phyloP scores from a whole-genome alignment of 345 rosid genomes.

The Capsella bursapastoris region DNA sequence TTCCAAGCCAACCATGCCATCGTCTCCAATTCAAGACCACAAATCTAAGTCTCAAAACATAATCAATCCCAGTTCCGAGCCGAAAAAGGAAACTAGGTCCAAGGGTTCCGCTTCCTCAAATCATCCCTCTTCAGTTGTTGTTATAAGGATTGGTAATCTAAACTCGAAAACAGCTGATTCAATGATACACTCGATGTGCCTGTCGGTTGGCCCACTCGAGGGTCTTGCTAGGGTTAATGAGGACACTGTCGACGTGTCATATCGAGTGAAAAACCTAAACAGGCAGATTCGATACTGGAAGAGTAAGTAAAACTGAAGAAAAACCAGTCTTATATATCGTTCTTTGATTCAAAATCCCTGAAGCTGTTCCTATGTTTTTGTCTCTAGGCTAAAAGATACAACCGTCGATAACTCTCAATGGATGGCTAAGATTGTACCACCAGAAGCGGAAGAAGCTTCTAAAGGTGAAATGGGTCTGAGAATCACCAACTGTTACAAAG shows the following conservation, averaged over 20 bases:
- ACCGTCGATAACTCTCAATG: conserved; percentile 8
- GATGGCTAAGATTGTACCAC: conserved; percentile 25
- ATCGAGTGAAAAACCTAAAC: conserved; percentile 20
- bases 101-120: conserved; percentile 3
- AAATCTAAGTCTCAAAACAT: conserved; percentile 11
- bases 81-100: background rate
- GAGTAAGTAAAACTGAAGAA: conserved; percentile 27
- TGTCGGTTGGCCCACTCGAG: conserved; percentile 8
- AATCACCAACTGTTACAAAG: conserved; percentile 4
- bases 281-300: conserved; percentile 25
- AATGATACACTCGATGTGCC: conserved; percentile 27
- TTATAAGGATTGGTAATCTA: conserved; percentile 32
- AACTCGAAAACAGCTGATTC: conserved; percentile 36
- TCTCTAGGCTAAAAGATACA: conserved; percentile 16
- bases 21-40: background rate
- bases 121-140: background rate
- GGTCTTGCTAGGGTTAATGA: conserved; percentile 25
- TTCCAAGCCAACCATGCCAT: conserved; percentile 3
- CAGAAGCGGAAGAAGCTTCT: conserved; percentile 4
- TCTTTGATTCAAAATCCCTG: conserved; percentile 7
- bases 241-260: conserved; percentile 34
- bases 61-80: background rate
- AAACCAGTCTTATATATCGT: background rate
- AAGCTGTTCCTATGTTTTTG: background rate
- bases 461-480: conserved; percentile 27